These are phyloP conservation scores for Centaurea solstitialis DNA, from an alignment of 129 eudicot species.

Conservation along the genomic window DNA sequence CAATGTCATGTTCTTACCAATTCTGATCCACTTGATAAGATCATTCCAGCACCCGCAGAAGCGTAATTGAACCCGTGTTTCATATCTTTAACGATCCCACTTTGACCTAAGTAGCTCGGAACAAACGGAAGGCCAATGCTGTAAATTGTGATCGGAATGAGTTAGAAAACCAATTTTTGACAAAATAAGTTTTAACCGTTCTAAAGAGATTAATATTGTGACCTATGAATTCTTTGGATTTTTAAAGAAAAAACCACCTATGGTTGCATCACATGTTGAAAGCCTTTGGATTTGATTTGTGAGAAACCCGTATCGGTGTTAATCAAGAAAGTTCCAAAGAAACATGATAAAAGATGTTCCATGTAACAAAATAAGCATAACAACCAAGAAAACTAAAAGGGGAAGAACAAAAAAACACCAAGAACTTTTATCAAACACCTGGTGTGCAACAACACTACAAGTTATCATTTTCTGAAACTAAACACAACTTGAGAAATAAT, in stretches of 20 bases:
- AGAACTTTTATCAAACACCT: slow-evolving; percentile 27
- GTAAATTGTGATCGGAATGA: not conserved
- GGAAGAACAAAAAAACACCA: not conserved
- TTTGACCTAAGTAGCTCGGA: slow-evolving; percentile 78
- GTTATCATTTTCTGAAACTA: not conserved
- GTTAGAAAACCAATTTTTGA: too few relatives aligned
- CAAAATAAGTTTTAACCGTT: too few relatives aligned
- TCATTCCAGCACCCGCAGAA: slow-evolving; percentile 98
- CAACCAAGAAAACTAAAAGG: not conserved
- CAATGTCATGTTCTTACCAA: too few relatives aligned
- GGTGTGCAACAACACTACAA: slow-evolving; percentile 3
- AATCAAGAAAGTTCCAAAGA: not conserved
- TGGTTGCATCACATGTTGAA: too few relatives aligned
- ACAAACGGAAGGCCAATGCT: slow-evolving; percentile 83
- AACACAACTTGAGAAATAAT: too few relatives aligned
- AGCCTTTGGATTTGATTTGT: not conserved
- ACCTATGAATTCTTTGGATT: too few relatives aligned
- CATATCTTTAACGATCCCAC: slow-evolving; percentile 66
- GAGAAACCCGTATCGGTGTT: not conserved
- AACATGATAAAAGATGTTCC: not conserved
- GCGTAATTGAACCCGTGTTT: slow-evolving; percentile 83
- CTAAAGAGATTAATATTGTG: too few relatives aligned
- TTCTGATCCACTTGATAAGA: slow-evolving; percentile 92
- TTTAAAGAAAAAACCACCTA: too few relatives aligned
- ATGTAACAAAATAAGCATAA: not conserved